Conservation (phyloP, 192 early-diverging fungal genomes). For the Coemansia sp. region DNA sequence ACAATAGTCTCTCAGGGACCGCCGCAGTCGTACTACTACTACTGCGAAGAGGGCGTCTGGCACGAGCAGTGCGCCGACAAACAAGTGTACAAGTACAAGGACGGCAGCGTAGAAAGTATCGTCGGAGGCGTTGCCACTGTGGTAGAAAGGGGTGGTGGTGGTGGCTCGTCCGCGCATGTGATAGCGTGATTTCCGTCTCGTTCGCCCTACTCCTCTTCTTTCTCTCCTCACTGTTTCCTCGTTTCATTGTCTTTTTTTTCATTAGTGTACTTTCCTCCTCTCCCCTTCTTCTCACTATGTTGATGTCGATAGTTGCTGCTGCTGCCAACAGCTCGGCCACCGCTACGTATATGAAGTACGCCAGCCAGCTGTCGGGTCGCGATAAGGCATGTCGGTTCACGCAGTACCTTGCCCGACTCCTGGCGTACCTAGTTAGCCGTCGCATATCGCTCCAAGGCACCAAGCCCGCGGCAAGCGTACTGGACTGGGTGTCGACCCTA, state of each 20-base stretch:
- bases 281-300: background rate
- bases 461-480: background rate
- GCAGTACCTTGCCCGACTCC: conserved; percentile 85
- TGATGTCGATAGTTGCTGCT: background rate
- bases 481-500: conserved; percentile 31
- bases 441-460: conserved; percentile 18
- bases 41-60: conserved; percentile 42
- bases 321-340: conserved; percentile 27
- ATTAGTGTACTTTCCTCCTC: conserved; percentile 2
- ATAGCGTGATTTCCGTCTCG: background rate
- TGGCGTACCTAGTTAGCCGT: conserved; percentile 52
- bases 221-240: background rate
- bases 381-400: conserved; percentile 79
- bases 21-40: conserved; percentile 27
- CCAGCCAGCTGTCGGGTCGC: conserved; percentile 65
- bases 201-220: background rate
- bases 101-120: conserved; percentile 18
- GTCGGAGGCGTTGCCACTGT: background rate
- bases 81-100: conserved; percentile 14
- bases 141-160: too few relatives aligned
- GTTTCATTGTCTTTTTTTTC: too few relatives aligned
- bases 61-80: conserved; percentile 18
- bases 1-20: background rate
- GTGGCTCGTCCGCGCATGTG: background rate
- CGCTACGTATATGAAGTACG: conserved; percentile 55